Conservation (phyloP, 345 rosid species). For the Gossypium rotundifolium region DNA sequence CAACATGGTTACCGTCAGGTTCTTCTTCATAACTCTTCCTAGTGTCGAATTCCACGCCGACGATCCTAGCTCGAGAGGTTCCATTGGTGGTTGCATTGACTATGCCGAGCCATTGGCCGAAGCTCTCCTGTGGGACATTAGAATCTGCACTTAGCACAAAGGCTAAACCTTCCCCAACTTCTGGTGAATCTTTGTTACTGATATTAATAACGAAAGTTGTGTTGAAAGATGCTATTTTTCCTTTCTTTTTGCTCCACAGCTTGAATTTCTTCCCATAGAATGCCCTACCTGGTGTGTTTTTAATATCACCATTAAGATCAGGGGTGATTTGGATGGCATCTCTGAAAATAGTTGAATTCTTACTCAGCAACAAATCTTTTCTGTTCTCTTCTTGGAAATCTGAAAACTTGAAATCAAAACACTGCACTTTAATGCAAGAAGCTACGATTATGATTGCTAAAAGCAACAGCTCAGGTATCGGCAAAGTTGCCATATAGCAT, state of each 20-base stretch:
- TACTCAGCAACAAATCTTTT: not conserved
- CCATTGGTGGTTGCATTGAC: constrained; percentile 9
- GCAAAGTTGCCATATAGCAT: not conserved
- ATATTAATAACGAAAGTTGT: constrained; percentile 57
- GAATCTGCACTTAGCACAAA: not conserved
- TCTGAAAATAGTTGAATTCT: constrained; percentile 11
- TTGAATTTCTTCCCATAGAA: constrained; percentile 33
- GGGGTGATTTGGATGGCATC: constrained; percentile 57
- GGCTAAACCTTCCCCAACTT: constrained; percentile 13
- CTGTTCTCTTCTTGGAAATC: not conserved
- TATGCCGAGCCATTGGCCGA: constrained; percentile 13
- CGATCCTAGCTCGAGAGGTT: not conserved
- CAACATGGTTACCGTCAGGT: constrained; percentile 12
- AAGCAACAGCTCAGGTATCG: not conserved
- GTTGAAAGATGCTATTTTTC: constrained; percentile 32
- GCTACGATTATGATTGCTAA: not conserved
- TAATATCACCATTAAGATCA: constrained; percentile 24
- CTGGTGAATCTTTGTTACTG: not conserved
- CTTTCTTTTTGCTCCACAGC: constrained; percentile 33
- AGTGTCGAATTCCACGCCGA: constrained; percentile 12
- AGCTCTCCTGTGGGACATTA: not conserved
- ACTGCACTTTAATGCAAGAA: not conserved
- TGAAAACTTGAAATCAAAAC: not conserved
- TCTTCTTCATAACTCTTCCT: constrained; percentile 2
- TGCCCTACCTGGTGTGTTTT: constrained; percentile 34